Percentiles rank a stretch among this genome's conserved stretches.
Conservation (phyloP, 768 basidiomycete species). For the Gloeostereum incarnatum region DNA sequence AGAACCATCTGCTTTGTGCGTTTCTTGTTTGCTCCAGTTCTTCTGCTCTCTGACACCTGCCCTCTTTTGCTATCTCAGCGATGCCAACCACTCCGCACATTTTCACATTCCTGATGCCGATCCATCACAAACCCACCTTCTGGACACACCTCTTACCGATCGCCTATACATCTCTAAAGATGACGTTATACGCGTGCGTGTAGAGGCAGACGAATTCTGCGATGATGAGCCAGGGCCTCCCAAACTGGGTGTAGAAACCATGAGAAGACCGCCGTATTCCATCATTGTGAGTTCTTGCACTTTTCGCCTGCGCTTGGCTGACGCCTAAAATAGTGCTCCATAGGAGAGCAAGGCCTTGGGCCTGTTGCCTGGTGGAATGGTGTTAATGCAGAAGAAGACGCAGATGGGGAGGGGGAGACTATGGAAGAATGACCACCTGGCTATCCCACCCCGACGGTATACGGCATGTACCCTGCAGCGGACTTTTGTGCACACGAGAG, state of each 20-base stretch:
- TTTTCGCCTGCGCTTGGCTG: neutral
- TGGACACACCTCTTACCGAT: conserved; percentile 55
- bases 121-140: conserved; percentile 43
- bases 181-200: conserved; percentile 67
- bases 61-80: conserved; percentile 29
- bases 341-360: conserved; percentile 76
- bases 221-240: conserved; percentile 84
- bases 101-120: conserved; percentile 72
- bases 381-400: conserved; percentile 27
- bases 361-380: conserved; percentile 71
- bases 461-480: too few relatives aligned
- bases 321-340: conserved; percentile 49
- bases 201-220: conserved; percentile 76
- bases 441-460: too few relatives aligned
- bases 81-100: conserved; percentile 73
- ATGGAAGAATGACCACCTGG: too few relatives aligned
- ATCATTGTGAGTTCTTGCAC: conserved; percentile 42
- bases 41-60: neutral
- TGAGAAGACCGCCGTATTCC: conserved; percentile 53
- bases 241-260: conserved; percentile 61
- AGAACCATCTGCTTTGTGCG: conserved; percentile 72
- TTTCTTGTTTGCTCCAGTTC: conserved; percentile 5
- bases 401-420: conserved; percentile 16
- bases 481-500: too few relatives aligned
- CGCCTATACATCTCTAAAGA: conserved; percentile 79